Evolutionary conservation across 352 stramenopile genomes (phyloP).

Genomic region (Globisporangium nagaii): DNA sequence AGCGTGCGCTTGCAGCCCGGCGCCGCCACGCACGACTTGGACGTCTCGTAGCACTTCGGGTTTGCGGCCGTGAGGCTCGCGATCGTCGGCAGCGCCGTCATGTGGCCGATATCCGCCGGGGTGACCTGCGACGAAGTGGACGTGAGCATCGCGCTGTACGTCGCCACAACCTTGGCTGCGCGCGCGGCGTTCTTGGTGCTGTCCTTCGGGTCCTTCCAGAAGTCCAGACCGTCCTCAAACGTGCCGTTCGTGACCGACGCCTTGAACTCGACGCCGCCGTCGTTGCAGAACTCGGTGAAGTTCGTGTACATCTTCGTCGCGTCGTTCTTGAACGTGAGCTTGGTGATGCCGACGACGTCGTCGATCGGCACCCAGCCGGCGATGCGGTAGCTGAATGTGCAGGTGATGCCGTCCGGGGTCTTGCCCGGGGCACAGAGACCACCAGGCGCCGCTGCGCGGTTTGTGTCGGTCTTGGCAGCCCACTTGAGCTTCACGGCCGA

Average conservation of each 20-base stretch:
- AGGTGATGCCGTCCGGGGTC: slow-evolving; percentile 43
- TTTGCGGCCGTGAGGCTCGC: slow-evolving; percentile 36
- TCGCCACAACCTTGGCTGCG: slow-evolving; percentile 31
- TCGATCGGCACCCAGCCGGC: slow-evolving; percentile 66
- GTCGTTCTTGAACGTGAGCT: slow-evolving; percentile 25
- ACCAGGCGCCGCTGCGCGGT: neutral
- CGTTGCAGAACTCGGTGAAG: slow-evolving; percentile 64
- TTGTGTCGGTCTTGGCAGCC: neutral
- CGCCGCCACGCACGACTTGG: slow-evolving; percentile 32
- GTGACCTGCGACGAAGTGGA: slow-evolving; percentile 28
- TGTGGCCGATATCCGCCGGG: slow-evolving; percentile 2
- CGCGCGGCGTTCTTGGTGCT: slow-evolving; percentile 34
- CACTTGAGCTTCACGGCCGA: slow-evolving; percentile 27
- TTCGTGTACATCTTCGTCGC: slow-evolving; percentile 42
- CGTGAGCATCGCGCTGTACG: slow-evolving; percentile 34
- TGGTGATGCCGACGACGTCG: slow-evolving; percentile 72
- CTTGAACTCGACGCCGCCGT: slow-evolving; percentile 52
- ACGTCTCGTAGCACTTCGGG: slow-evolving; percentile 62
- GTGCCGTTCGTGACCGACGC: slow-evolving; percentile 15
- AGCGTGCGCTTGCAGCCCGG: slow-evolving; percentile 57
- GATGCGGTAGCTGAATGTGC: slow-evolving; percentile 74
- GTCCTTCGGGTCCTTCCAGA: slow-evolving; percentile 62
- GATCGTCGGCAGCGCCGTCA: slow-evolving; percentile 46
- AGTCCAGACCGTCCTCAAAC: slow-evolving; percentile 38
- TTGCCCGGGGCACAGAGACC: slow-evolving; percentile 2